phyloP scores from a whole-genome alignment of 805 yeast genomes.

The Torulaspora quercuum region DNA sequence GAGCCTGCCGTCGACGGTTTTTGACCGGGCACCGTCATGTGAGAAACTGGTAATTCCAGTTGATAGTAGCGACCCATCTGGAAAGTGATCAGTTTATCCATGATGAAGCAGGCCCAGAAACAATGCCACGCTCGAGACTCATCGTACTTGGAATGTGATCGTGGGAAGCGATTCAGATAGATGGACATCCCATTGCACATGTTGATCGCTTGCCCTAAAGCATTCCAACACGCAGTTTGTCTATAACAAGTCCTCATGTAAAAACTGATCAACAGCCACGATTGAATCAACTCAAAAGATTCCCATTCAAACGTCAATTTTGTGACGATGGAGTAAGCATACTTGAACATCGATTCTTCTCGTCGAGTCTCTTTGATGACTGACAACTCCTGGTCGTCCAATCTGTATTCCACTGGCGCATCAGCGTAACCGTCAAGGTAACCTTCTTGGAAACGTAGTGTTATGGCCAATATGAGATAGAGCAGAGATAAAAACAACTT shows the following conservation, averaged over 20 bases:
- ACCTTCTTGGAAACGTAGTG: slow-evolving; percentile 52
- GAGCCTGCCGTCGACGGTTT: slow-evolving; percentile 2
- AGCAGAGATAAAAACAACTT: slow-evolving; percentile 52
- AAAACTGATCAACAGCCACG: slow-evolving; percentile 46
- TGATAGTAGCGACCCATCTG: slow-evolving; percentile 49
- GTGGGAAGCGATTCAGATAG: slow-evolving; percentile 34
- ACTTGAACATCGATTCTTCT: slow-evolving; percentile 45
- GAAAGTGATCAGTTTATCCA: slow-evolving; percentile 52
- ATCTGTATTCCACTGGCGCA: slow-evolving; percentile 3
- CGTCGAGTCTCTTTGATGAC: slow-evolving; percentile 17
- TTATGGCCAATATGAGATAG: slow-evolving; percentile 46
- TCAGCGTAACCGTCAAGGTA: slow-evolving; percentile 1
- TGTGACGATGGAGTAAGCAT: slow-evolving; percentile 39
- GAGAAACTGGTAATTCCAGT: slow-evolving; percentile 25
- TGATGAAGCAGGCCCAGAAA: slow-evolving; percentile 52
- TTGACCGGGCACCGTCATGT: slow-evolving; percentile 23
- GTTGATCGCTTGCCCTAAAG: slow-evolving; percentile 42
- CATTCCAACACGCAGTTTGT: slow-evolving; percentile 43
- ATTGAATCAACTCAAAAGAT: slow-evolving; percentile 48
- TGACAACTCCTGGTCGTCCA: slow-evolving; percentile 3
- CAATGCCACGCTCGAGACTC: slow-evolving; percentile 47
- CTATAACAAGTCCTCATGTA: slow-evolving; percentile 45
- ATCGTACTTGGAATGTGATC: slow-evolving; percentile 36
- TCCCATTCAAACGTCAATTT: slow-evolving; percentile 50
- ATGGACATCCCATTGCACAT: slow-evolving; percentile 47